Percentiles rank a stretch among this genome's conserved stretches.
phyloP scores from a whole-genome alignment of 352 stramenopile species.

The Blastocystis hominis region DNA sequence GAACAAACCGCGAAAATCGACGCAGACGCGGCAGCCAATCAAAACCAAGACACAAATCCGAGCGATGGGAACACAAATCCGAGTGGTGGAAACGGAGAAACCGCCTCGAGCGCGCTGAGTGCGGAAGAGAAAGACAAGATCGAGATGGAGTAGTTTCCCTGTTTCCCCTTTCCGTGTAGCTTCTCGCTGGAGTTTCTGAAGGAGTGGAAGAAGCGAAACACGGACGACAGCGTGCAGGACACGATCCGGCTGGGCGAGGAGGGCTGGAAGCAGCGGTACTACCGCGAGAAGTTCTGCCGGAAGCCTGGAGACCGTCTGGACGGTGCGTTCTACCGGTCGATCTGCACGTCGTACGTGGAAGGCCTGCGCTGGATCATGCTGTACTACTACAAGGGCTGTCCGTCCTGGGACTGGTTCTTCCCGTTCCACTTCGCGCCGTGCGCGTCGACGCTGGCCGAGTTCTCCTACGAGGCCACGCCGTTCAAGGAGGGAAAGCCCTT shows the following conservation, averaged over 20 bases:
- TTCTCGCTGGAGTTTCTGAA: neutral
- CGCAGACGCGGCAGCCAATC: neutral
- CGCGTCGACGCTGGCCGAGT: constrained; percentile 81
- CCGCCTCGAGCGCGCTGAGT: constrained; percentile 46
- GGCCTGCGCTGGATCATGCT: constrained; percentile 97
- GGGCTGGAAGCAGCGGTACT: constrained; percentile 88
- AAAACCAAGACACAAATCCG: too few relatives aligned
- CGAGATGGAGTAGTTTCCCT: constrained; percentile 62
- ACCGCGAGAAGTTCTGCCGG: constrained; percentile 67
- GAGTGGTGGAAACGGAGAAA: too few relatives aligned
- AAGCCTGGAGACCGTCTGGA: neutral
- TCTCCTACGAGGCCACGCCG: constrained; percentile 65
- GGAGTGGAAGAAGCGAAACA: constrained; percentile 65
- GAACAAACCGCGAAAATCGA: neutral
- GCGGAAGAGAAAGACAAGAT: constrained; percentile 64
- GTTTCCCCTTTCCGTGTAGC: neutral
- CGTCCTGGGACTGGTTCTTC: constrained; percentile 96
- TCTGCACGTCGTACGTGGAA: constrained; percentile 76
- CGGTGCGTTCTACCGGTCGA: constrained; percentile 10
- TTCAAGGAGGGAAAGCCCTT: constrained; percentile 82
- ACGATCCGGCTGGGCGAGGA: constrained; percentile 83
- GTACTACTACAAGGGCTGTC: constrained; percentile 94
- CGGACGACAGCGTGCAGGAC: constrained; percentile 72
- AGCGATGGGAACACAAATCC: too few relatives aligned
- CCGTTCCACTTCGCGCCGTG: constrained; percentile 98